Percentiles rank a stretch among this genome's conserved stretches.
Evolutionary conservation across 1,284 basidiomycete genomes (phyloP).

Genomic region (Leccinum griseonigrum): DNA sequence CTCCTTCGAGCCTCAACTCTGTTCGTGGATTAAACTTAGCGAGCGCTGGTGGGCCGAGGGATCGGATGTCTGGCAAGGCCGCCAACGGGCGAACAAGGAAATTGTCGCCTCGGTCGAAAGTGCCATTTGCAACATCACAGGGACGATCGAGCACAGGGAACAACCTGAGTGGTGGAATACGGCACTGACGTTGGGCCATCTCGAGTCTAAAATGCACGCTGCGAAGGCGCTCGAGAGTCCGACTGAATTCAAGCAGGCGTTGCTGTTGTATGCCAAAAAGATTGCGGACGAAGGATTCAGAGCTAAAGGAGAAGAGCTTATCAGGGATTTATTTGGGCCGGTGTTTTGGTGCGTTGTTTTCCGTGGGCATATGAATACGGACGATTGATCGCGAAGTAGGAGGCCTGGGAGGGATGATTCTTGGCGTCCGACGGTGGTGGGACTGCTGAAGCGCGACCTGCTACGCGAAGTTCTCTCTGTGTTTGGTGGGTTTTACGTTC

Average conservation of each 20-base stretch:
- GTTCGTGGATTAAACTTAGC: conserved; percentile 70
- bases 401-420: conserved; percentile 60
- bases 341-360: conserved; percentile 66
- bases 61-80: conserved; percentile 77
- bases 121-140: conserved; percentile 43
- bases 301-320: conserved; percentile 83
- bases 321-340: conserved; percentile 85
- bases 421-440: conserved; percentile 69
- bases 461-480: conserved; percentile 74
- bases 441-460: conserved; percentile 74
- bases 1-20: conserved; percentile 69
- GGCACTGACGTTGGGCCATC: conserved; percentile 78
- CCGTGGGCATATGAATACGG: conserved; percentile 4
- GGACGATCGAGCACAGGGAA: conserved; percentile 40
- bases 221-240: conserved; percentile 73
- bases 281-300: conserved; percentile 85
- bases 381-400: conserved; percentile 40
- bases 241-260: conserved; percentile 75
- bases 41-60: conserved; percentile 81
- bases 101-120: conserved; percentile 52
- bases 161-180: conserved; percentile 74
- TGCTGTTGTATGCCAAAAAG: conserved; percentile 76
- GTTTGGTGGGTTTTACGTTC: conserved; percentile 53
- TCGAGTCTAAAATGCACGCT: conserved; percentile 78
- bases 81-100: conserved; percentile 54